These are phyloP conservation scores for Suillus brevipes DNA, from an alignment of 768 basidiomycete species.

Conservation along the genomic window DNA sequence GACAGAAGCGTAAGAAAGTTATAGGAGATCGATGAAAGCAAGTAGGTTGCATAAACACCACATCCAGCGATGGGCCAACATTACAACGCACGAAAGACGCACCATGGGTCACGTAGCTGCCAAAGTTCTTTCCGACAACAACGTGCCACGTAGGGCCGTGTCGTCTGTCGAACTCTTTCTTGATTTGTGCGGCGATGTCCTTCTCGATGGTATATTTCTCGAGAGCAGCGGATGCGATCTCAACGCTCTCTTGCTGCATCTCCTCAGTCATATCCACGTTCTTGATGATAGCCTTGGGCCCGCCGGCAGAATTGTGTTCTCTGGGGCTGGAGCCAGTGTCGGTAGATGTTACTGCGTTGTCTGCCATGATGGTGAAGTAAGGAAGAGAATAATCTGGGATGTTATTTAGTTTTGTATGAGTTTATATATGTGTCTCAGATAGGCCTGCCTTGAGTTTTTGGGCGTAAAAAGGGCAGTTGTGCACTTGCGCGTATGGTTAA, in stretches of 20 bases:
- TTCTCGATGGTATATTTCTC: constrained; percentile 95
- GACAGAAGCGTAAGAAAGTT: constrained; percentile 1
- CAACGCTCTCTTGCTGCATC: constrained; percentile 93
- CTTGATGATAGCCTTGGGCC: constrained; percentile 89
- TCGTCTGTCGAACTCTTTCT: constrained; percentile 94
- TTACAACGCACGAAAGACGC: constrained; percentile 28
- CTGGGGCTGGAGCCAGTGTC: constrained; percentile 48
- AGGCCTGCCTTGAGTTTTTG: constrained; percentile 28
- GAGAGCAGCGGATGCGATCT: constrained; percentile 81
- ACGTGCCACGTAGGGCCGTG: constrained; percentile 97
- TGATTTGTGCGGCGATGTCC: constrained; percentile 97
- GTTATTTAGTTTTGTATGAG: constrained; percentile 1
- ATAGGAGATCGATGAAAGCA: constrained; percentile 6
- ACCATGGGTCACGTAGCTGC: constrained; percentile 98
- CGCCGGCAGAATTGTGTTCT: constrained; percentile 37
- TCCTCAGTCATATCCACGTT: constrained; percentile 96
- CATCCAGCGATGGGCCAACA: background rate
- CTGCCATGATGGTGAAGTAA: constrained; percentile 43
- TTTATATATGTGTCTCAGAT: constrained; percentile 28
- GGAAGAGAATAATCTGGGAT: constrained; percentile 5
- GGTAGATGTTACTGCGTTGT: constrained; percentile 40
- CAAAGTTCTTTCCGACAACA: constrained; percentile 99
- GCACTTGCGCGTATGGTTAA: constrained; percentile 17
- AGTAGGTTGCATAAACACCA: constrained; percentile 4
- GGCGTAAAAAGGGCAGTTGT: constrained; percentile 16